Evolutionary conservation across 208 protist species (phyloP).

Genomic region (Leishmania mexicana): DNA sequence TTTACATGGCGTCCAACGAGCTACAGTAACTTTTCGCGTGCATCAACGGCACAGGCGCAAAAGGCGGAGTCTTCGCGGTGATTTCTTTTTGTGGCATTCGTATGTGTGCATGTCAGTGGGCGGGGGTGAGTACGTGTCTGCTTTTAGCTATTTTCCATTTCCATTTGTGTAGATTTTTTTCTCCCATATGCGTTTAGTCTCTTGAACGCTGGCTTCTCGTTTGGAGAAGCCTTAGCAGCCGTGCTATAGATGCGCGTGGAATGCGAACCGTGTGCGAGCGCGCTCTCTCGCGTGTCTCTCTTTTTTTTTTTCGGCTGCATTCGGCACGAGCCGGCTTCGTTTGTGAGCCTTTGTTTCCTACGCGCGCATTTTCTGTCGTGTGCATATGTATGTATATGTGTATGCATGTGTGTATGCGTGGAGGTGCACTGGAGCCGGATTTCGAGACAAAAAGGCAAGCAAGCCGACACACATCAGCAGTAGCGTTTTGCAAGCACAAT

Average conservation of each 20-base stretch:
- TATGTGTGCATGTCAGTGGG: not conserved
- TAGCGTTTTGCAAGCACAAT: not conserved
- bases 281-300: not conserved
- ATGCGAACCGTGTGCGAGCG: not conserved
- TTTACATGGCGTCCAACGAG: slow-evolving; percentile 65
- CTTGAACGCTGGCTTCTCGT: not conserved
- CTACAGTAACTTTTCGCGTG: slow-evolving; percentile 16
- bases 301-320: not conserved
- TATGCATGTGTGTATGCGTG: not conserved
- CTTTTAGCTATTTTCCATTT: not conserved
- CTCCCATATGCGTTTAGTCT: not conserved
- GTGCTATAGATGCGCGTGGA: not conserved
- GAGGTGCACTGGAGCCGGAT: not conserved
- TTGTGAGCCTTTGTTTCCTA: not conserved
- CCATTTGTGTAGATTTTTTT: not conserved
- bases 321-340: not conserved
- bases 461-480: not conserved
- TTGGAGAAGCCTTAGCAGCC: not conserved
- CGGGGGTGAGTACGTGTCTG: not conserved
- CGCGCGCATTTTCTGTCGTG: not conserved
- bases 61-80: not conserved
- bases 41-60: not conserved
- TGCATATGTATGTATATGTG: too few relatives aligned
- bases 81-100: not conserved
- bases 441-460: not conserved